A percentile compares a stretch with the other conserved stretches of the same genome.
These are phyloP conservation scores for Aristolochia californica DNA, from an alignment of 164 flowering plant species.

Conservation along the genomic window DNA sequence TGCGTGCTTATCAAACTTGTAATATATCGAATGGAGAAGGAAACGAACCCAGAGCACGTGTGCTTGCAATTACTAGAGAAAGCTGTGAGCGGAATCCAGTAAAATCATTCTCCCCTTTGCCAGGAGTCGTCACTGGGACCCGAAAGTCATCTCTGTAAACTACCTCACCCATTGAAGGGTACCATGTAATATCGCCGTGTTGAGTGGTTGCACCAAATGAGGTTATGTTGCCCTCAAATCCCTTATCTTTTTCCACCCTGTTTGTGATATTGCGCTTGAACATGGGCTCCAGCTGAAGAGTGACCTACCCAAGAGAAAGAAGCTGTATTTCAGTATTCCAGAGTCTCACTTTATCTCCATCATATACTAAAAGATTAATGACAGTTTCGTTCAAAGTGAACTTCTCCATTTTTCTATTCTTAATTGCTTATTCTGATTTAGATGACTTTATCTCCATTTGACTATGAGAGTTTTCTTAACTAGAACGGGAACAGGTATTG, in stretches of 20 bases:
- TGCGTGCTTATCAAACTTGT: too few relatives aligned
- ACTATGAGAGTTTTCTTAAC: too few relatives aligned
- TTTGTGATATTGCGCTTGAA: slow-evolving; percentile 8
- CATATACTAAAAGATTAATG: too few relatives aligned
- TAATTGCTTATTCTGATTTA: too few relatives aligned
- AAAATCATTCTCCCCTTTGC: slow-evolving; percentile 4
- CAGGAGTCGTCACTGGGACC: slow-evolving; percentile 1
- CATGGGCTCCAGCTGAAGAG: slow-evolving; percentile 11
- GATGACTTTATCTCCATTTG: too few relatives aligned
- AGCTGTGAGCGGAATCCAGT: slow-evolving; percentile 5
- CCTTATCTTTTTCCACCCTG: background rate
- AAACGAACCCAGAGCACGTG: slow-evolving; percentile 1
- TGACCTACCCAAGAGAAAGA: slow-evolving; percentile 1
- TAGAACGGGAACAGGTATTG: too few relatives aligned
- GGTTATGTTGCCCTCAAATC: slow-evolving; percentile 2
- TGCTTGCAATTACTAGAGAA: background rate
- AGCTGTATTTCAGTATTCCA: too few relatives aligned
- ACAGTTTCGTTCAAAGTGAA: too few relatives aligned
- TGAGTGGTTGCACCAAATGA: slow-evolving; percentile 6
- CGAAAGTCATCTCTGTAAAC: slow-evolving; percentile 6
- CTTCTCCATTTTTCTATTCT: too few relatives aligned
- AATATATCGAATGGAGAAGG: background rate
- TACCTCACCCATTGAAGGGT: slow-evolving; percentile 5
- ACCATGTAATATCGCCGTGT: slow-evolving; percentile 6
- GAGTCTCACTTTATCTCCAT: too few relatives aligned